Conservation (phyloP, 495 filamentous ascomycete genomes). For the Ascobolus immersus region DNA sequence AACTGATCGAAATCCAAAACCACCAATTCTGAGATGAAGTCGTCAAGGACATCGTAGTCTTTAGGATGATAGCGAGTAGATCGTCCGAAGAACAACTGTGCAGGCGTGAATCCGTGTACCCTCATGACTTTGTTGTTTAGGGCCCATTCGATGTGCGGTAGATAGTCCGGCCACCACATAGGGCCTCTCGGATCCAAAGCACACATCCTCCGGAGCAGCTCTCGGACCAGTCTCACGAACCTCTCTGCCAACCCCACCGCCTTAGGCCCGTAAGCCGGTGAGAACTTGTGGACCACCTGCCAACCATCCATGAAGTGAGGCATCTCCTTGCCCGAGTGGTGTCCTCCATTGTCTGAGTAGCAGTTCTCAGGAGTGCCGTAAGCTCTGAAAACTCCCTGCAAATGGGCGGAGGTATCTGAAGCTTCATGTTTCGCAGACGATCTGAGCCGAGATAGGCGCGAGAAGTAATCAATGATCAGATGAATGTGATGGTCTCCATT, state of each 20-base stretch:
- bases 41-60: too few species aligned
- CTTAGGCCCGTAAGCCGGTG: neutral
- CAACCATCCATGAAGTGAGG: neutral
- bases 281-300: neutral
- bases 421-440: neutral
- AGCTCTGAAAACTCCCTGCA: neutral
- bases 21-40: too few species aligned
- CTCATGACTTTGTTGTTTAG: conserved; percentile 1
- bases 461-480: conserved; percentile 4
- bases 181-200: neutral
- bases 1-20: too few species aligned
- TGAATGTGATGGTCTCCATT: neutral
- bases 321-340: neutral
- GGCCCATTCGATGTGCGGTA: neutral
- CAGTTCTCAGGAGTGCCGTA: neutral
- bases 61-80: too few species aligned
- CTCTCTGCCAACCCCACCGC: neutral
- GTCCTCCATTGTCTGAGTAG: conserved; percentile 1
- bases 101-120: conserved; percentile 1
- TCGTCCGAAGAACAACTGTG: conserved; percentile 1
- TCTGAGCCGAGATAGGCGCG: neutral
- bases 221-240: conserved; percentile 1
- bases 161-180: neutral
- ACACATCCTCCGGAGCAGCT: neutral
- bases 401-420: neutral